A percentile compares a stretch with the other conserved stretches of the same genome.
phyloP scores from a whole-genome alignment of 208 protist species.

The Acanthamoeba triangularis region DNA sequence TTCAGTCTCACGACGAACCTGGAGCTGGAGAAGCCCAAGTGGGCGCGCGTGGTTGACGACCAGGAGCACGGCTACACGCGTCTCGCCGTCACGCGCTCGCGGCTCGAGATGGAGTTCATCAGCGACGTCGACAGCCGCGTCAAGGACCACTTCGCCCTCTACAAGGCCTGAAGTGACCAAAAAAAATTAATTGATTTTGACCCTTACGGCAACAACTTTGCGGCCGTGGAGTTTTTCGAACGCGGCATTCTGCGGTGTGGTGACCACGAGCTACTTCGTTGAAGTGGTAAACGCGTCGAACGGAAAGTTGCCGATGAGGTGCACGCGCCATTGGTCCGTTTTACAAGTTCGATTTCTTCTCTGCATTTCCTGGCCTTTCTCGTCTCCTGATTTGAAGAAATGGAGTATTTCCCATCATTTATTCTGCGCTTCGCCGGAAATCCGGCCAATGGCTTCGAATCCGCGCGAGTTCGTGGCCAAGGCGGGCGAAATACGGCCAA shows the following conservation, averaged over 20 bases:
- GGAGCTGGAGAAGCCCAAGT: not conserved
- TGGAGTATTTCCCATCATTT: not conserved
- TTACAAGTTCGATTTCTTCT: not conserved
- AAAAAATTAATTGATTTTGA: too few relatives aligned
- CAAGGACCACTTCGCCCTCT: not conserved
- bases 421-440: not conserved
- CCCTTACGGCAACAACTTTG: too few relatives aligned
- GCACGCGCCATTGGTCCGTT: not conserved
- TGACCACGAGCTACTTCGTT: too few relatives aligned
- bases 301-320: too few relatives aligned
- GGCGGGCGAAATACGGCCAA: not conserved
- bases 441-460: not conserved
- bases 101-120: slow-evolving; percentile 18
- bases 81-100: not conserved
- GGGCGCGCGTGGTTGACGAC: slow-evolving; percentile 31
- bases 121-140: slow-evolving; percentile 12
- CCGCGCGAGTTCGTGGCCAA: not conserved
- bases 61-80: slow-evolving; percentile 21
- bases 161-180: too few relatives aligned
- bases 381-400: not conserved
- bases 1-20: not conserved
- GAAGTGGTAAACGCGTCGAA: too few relatives aligned
- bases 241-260: too few relatives aligned
- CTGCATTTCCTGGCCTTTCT: not conserved
- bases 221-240: too few relatives aligned